Evolutionary conservation across 2,329 filamentous ascomycete species (phyloP), one percentile per base, ranked within the genome.

Genomic region (Fusarium verrucosum): DNA sequence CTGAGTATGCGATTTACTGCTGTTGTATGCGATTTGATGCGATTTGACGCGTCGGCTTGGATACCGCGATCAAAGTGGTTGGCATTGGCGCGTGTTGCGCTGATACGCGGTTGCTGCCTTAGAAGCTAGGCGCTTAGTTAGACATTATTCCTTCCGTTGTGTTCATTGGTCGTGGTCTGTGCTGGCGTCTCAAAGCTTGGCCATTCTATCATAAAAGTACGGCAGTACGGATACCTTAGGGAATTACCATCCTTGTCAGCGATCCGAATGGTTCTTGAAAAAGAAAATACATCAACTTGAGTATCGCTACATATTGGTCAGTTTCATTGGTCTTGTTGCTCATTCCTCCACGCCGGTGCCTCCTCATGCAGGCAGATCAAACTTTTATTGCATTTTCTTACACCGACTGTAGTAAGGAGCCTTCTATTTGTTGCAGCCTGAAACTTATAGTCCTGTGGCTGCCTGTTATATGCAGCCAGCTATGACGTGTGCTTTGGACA

Each of bases 11-110:
- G 51, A 46, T 50, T 52, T 64, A 51, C 45, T 57, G 37, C 59
- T 67, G 37, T 54, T 53, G 42, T 47, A 60, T 72, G 69, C 68
- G 68, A 71, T 51, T 43, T 55, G 57, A 66, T 72, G 69, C 70
- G 66, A 69, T 68, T 60, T 57, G 64, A 72, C 69, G 71, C 71
- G 71, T 73, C 70, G 45, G 32, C 56, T 61, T 59, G 45, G 33
- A 41, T 38, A 71, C 69, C 70, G 70, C 70, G 69, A 72, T 71
- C 63, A 70, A 59, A 66, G 57, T 65, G 59, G 67, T 66, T 58
- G 69, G 59, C 58, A 60, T 65, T 70, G 63, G 72, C 72, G 73
- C 66, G 63, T 60, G 57, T 66, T 69, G 61, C 58, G 61, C 40
- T 41, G 35, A 40, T 37, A 50, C 57, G 58, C 59, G 50, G 51